A percentile compares a stretch with the other conserved stretches of the same genome.
Conservation (phyloP, 2,329 filamentous ascomycete species). For the Xylaria sp. region DNA sequence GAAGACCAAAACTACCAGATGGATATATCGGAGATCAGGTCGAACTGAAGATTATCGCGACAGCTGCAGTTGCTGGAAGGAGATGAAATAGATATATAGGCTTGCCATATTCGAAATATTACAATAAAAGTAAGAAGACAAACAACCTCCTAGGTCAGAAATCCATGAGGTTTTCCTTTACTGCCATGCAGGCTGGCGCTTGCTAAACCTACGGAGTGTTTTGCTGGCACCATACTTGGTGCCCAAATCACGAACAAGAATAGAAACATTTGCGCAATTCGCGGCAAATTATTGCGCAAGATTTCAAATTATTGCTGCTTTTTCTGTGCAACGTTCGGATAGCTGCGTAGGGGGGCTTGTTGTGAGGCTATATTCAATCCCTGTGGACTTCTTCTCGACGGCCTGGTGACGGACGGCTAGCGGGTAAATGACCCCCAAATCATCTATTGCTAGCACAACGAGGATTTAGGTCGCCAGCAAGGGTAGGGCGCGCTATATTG, state of each 20-base stretch:
- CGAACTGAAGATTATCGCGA: not conserved
- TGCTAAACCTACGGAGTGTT: not conserved
- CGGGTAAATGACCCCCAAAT: not conserved
- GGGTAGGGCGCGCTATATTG: not conserved
- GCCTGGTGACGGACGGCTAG: no score
- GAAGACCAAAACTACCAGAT: not conserved
- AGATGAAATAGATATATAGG: not conserved
- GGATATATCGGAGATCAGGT: not conserved
- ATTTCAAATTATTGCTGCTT: slow-evolving; percentile 17
- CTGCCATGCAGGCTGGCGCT: slow-evolving; percentile 24
- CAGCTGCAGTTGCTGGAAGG: not conserved
- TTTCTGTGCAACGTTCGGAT: not conserved
- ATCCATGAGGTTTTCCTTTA: not conserved
- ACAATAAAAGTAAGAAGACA: not conserved
- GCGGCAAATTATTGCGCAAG: not conserved
- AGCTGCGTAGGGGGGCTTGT: not conserved
- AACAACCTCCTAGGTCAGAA: not conserved
- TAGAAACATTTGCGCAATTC: not conserved
- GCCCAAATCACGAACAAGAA: not conserved
- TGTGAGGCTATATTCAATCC: not conserved
- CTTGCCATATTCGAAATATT: not conserved
- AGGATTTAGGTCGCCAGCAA: not conserved
- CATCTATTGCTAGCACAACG: not conserved
- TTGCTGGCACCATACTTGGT: not conserved
- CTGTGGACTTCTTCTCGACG: not conserved